A percentile compares a stretch with the other conserved stretches of the same genome.
phyloP scores from a whole-genome alignment of 2,329 filamentous ascomycete genomes.

The Paraphaeosphaeria sporulosa region DNA sequence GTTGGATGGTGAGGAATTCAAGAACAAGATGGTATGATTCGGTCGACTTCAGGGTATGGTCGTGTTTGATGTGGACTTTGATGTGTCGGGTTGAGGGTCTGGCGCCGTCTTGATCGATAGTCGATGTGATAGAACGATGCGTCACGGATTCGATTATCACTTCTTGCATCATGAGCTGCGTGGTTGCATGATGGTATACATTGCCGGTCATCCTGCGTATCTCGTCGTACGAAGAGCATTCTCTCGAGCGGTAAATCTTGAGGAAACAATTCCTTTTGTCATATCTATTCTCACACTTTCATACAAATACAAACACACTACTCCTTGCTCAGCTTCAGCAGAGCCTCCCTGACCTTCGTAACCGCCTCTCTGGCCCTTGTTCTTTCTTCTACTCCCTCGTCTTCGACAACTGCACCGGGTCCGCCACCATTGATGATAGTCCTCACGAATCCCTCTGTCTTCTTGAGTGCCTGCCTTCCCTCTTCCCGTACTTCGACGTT shows the following conservation, averaged over 20 bases:
- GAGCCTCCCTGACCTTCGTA: constrained; percentile 54
- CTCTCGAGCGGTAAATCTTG: neutral
- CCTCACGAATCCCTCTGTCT: constrained; percentile 61
- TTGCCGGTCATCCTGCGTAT: neutral
- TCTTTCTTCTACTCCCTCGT: constrained; percentile 50
- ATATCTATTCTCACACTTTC: neutral
- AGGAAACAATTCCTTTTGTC: neutral
- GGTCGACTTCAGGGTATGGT: neutral
- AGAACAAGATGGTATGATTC: neutral
- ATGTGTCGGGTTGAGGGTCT: neutral
- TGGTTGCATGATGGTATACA: neutral
- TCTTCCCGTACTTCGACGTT: constrained; percentile 63
- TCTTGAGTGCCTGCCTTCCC: constrained; percentile 62
- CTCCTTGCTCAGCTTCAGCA: constrained; percentile 39
- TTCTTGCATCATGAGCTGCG: neutral
- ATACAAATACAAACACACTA: constrained; percentile 8
- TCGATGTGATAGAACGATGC: neutral
- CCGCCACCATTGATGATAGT: constrained; percentile 56
- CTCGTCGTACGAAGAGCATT: neutral
- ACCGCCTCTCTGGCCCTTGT: constrained; percentile 54
- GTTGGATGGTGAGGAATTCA: neutral
- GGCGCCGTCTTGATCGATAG: neutral
- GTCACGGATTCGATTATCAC: neutral
- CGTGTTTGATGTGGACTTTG: neutral
- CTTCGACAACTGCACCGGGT: constrained; percentile 37